Conservation (phyloP, 2,329 filamentous ascomycete genomes). For the Sphaerulina populicola region DNA sequence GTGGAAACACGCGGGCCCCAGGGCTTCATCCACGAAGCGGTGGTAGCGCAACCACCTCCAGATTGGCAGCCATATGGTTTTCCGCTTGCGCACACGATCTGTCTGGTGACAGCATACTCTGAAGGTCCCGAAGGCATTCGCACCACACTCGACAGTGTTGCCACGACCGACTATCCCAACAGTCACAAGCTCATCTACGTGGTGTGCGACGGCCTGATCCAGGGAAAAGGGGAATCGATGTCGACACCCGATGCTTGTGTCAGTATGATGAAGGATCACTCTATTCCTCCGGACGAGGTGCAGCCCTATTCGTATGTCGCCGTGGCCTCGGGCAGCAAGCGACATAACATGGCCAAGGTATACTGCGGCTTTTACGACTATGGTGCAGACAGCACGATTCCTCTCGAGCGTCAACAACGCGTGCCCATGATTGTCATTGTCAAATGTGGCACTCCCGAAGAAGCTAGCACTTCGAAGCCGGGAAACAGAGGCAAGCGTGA, state of each 20-base stretch:
- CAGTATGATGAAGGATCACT: conserved; percentile 89
- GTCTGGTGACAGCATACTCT: conserved; percentile 91
- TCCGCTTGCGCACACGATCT: conserved; percentile 86
- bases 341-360: conserved; percentile 99
- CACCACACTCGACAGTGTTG: conserved; percentile 90
- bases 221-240: conserved; percentile 78
- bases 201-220: conserved; percentile 95
- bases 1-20: conserved; percentile 69
- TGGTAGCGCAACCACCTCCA: conserved; percentile 89
- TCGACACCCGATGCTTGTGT: conserved; percentile 86
- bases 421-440: conserved; percentile 96
- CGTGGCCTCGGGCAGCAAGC: conserved; percentile 87
- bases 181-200: conserved; percentile 96
- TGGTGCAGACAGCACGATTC: conserved; percentile 68
- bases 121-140: conserved; percentile 89
- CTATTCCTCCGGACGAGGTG: conserved; percentile 70
- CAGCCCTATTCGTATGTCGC: conserved; percentile 91
- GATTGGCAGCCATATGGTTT: conserved; percentile 98
- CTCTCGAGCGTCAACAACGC: conserved; percentile 80
- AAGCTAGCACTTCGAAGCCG: conserved; percentile 72
- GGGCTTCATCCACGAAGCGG: conserved; percentile 92
- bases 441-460: conserved; percentile 89
- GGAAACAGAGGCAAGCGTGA: conserved; percentile 98
- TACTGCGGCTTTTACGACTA: conserved; percentile 99
- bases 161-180: conserved; percentile 97